Percentiles rank a stretch among this genome's conserved stretches.
Evolutionary conservation across 495 filamentous ascomycete genomes (phyloP).

Genomic region (Podospora fimiseda): DNA sequence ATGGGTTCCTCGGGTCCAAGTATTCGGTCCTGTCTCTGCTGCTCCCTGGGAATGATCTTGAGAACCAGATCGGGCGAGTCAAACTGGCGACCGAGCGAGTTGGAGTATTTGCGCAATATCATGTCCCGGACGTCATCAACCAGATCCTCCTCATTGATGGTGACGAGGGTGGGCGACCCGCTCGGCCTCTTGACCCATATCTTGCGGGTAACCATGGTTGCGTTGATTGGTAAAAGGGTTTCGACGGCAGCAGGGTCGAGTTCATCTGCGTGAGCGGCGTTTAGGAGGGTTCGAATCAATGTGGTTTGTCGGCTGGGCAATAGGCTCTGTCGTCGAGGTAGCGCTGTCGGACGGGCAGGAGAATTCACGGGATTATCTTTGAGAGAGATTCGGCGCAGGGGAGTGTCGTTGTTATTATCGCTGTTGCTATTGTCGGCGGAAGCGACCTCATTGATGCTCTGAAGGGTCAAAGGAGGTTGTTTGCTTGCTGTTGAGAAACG

Average conservation of each 20-base stretch:
- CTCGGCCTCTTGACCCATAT: constrained; percentile 88
- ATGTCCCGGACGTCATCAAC: constrained; percentile 93
- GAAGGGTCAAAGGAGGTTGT: constrained; percentile 2
- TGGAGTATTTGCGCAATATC: constrained; percentile 87
- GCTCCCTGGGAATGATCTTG: constrained; percentile 81
- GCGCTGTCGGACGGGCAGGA: constrained; percentile 19
- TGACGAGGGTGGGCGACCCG: constrained; percentile 80
- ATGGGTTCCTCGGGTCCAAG: constrained; percentile 87
- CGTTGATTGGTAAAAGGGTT: constrained; percentile 34
- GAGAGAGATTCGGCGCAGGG: constrained; percentile 8
- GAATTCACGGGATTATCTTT: constrained; percentile 16
- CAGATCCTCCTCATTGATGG: constrained; percentile 78
- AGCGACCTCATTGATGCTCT: constrained; percentile 12
- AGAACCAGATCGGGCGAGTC: constrained; percentile 86
- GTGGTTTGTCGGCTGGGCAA: constrained; percentile 42
- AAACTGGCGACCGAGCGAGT: constrained; percentile 80
- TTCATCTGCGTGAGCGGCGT: constrained; percentile 26
- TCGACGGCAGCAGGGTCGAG: constrained; percentile 23
- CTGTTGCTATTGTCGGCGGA: not conserved
- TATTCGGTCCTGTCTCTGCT: constrained; percentile 63
- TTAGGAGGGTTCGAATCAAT: constrained; percentile 43
- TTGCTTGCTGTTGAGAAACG: constrained; percentile 6
- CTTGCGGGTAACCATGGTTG: constrained; percentile 65
- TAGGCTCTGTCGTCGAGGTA: constrained; percentile 39
- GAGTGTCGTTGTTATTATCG: not conserved